These are phyloP conservation scores for Cytospora chrysosperma DNA, from an alignment of 2,329 filamentous ascomycete genomes.

Conservation along the genomic window DNA sequence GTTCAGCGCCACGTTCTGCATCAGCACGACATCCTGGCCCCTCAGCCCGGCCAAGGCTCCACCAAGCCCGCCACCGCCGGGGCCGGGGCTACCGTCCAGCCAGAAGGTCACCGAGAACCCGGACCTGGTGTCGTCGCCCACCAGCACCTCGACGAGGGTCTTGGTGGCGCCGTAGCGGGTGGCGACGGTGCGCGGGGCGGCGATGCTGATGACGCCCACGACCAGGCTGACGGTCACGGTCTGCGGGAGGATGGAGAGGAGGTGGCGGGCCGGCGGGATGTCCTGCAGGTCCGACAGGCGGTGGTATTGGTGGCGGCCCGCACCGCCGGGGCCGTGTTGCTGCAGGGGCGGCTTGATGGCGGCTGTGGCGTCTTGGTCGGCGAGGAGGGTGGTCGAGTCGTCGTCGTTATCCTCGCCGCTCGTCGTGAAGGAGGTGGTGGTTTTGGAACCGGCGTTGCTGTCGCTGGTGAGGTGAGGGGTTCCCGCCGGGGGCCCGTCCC, in stretches of 20 bases:
- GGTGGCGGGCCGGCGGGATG: constrained; percentile 65
- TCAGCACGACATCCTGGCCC: constrained; percentile 72
- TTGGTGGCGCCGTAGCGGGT: constrained; percentile 63
- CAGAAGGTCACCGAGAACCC: constrained; percentile 85
- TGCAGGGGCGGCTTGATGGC: constrained; percentile 26
- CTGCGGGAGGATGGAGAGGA: constrained; percentile 69
- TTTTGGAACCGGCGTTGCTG: constrained; percentile 11
- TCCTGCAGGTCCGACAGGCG: constrained; percentile 64
- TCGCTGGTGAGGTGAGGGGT: constrained; percentile 40
- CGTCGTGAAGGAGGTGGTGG: background rate
- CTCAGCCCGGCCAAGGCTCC: constrained; percentile 49
- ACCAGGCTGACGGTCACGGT: constrained; percentile 81
- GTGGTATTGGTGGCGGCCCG: constrained; percentile 50
- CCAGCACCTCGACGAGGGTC: constrained; percentile 71
- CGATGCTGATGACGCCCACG: constrained; percentile 73
- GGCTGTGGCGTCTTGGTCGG: constrained; percentile 26
- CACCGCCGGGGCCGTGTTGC: constrained; percentile 27
- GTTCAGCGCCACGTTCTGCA: constrained; percentile 76
- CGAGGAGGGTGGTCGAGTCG: constrained; percentile 30
- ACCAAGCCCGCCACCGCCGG: constrained; percentile 31
- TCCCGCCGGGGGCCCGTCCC: constrained; percentile 17
- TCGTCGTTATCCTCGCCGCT: background rate
- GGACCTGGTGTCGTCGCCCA: constrained; percentile 81
- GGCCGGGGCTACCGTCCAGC: too few relatives aligned
- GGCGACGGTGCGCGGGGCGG: constrained; percentile 64